Percentiles rank a stretch among this genome's conserved stretches.
Evolutionary conservation across 1,284 basidiomycete species (phyloP).

Genomic region (Melampsora larici-populina): DNA sequence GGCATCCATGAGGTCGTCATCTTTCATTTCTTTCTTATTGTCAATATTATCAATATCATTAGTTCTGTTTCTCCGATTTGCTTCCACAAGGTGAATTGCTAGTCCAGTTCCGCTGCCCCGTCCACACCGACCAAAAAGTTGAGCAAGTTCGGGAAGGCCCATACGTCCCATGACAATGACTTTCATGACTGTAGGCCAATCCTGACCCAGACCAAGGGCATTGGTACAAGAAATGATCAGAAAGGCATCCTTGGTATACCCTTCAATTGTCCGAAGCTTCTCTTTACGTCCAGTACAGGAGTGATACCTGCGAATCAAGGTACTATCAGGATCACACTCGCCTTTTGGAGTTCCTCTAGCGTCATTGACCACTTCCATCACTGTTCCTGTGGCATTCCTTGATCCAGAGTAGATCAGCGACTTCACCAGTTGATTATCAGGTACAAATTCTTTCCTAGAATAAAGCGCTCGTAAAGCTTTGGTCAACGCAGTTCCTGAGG

Average conservation of each 20-base stretch:
- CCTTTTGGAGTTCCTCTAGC: constrained; percentile 9
- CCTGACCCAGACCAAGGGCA: constrained; percentile 22
- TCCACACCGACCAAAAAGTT: constrained; percentile 14
- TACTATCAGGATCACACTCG: neutral
- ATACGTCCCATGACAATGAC: no score
- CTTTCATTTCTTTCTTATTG: no score
- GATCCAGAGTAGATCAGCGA: constrained; percentile 8
- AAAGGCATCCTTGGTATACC: neutral
- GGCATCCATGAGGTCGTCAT: no score
- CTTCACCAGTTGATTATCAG: neutral
- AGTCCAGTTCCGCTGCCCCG: neutral
- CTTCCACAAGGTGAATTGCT: constrained; percentile 7
- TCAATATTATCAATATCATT: no score
- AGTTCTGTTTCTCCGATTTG: neutral
- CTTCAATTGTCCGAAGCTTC: neutral
- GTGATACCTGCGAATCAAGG: neutral
- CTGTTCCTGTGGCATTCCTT: neutral
- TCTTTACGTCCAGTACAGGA: neutral
- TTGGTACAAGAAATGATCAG: constrained; percentile 5
- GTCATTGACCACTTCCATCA: neutral
- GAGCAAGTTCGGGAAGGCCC: no score
- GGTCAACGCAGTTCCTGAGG: neutral
- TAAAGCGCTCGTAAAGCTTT: neutral
- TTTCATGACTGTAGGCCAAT: neutral
- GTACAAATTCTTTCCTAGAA: neutral